A percentile compares a stretch with the other conserved stretches of the same genome.
Evolutionary conservation across 306 rosid species (phyloP).

Genomic region (Cucurbita moschata): DNA sequence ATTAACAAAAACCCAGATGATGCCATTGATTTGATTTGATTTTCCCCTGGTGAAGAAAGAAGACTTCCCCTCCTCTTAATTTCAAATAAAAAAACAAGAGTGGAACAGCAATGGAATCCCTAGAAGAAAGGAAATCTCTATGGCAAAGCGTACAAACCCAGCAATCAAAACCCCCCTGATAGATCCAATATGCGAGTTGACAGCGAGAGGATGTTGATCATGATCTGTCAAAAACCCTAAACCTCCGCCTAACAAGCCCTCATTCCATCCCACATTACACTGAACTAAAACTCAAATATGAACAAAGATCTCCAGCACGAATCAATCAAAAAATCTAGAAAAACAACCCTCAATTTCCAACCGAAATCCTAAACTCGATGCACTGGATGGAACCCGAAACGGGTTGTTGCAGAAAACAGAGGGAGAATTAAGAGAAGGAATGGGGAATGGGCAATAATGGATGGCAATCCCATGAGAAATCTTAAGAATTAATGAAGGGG

Average conservation of each 20-base stretch:
- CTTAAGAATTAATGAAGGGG: background rate
- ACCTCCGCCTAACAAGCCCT: background rate
- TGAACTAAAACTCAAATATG: background rate
- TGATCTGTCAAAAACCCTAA: background rate
- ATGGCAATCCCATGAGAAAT: background rate
- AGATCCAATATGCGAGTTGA: background rate
- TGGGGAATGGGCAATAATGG: background rate
- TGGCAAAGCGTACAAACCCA: background rate
- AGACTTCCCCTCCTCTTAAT: background rate
- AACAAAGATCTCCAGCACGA: background rate
- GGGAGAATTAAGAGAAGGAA: background rate
- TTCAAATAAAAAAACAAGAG: background rate
- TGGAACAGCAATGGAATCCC: background rate
- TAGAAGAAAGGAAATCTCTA: background rate
- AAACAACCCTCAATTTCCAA: background rate
- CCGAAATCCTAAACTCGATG: background rate
- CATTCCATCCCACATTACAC: background rate
- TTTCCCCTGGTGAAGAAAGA: background rate
- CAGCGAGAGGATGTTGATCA: background rate
- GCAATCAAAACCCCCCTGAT: background rate
- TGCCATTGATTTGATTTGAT: constrained; percentile 26
- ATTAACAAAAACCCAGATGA: constrained; percentile 45
- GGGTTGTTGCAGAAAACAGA: background rate
- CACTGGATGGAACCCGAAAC: background rate
- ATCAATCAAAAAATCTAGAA: background rate